These are phyloP conservation scores for Pyrenochaeta sp. DNA, from an alignment of 2,329 filamentous ascomycete genomes.

Conservation along the genomic window DNA sequence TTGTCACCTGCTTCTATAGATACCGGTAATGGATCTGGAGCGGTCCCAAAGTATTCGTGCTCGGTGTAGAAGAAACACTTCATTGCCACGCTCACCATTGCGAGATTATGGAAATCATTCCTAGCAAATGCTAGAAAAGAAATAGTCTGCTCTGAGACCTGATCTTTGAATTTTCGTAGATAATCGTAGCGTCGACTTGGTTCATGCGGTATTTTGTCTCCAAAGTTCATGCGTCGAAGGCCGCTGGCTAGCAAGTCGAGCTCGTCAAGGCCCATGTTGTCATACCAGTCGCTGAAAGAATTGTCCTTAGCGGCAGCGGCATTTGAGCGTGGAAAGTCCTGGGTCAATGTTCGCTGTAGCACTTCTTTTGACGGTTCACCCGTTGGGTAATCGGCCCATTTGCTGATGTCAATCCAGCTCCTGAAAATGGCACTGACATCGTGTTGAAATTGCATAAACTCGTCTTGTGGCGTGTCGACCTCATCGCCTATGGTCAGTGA, in stretches of 20 bases:
- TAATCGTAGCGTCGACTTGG: not conserved
- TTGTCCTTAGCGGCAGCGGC: not conserved
- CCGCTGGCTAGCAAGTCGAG: not conserved
- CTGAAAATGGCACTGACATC: not conserved
- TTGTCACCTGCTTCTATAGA: not conserved
- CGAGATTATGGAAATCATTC: not conserved
- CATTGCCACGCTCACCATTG: not conserved
- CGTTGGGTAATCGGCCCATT: conserved; percentile 7
- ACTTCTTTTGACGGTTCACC: conserved; percentile 4
- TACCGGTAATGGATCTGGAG: not conserved
- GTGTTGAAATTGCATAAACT: not conserved
- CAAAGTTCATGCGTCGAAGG: not conserved
- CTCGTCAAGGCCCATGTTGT: not conserved
- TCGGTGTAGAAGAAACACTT: conserved; percentile 11
- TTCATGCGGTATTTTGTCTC: not conserved
- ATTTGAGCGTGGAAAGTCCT: not conserved
- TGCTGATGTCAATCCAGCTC: conserved; percentile 6
- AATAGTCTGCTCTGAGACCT: not conserved
- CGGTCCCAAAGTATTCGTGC: conserved; percentile 3
- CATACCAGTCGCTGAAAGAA: conserved; percentile 6
- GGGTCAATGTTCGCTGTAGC: conserved; percentile 4
- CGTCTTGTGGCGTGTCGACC: not conserved
- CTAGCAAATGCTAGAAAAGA: not conserved
- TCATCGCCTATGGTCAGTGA: not conserved
- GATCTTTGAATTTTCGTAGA: not conserved